Percentiles rank a stretch among this genome's conserved stretches.
These are phyloP conservation scores for Bromus sterilis DNA, from an alignment of 176 grass and related monocot genomes.

Conservation along the genomic window DNA sequence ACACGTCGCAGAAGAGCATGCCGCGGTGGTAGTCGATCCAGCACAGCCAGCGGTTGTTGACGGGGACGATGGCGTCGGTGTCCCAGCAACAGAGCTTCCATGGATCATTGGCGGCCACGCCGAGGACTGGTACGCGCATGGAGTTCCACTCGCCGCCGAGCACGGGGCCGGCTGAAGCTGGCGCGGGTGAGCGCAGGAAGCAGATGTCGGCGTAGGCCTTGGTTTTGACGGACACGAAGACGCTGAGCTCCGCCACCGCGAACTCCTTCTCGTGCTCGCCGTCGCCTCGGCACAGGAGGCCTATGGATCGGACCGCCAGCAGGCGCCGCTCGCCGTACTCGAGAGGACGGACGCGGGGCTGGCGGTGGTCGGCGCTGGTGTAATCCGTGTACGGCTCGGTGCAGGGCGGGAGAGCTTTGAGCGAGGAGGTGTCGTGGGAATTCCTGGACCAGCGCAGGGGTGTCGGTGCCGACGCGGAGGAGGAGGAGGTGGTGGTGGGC, in stretches of 20 bases:
- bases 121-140: background rate
- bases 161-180: background rate
- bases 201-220: background rate
- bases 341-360: background rate
- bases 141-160: background rate
- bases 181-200: background rate
- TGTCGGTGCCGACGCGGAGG: background rate
- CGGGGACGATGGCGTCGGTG: background rate
- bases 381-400: background rate
- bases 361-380: background rate
- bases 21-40: background rate
- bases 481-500: background rate
- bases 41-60: background rate
- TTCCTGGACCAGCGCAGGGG: background rate
- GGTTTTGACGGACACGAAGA: background rate
- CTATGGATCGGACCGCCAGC: background rate
- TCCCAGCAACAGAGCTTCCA: background rate
- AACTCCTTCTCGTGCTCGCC: background rate
- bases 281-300: background rate
- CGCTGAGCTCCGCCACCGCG: background rate
- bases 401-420: background rate
- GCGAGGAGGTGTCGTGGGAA: background rate
- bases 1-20: background rate
- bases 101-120: background rate
- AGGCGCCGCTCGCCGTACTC: background rate